Conservation (phyloP, 2,329 filamentous ascomycete species). For the Myriosclerotinia curreyana region DNA sequence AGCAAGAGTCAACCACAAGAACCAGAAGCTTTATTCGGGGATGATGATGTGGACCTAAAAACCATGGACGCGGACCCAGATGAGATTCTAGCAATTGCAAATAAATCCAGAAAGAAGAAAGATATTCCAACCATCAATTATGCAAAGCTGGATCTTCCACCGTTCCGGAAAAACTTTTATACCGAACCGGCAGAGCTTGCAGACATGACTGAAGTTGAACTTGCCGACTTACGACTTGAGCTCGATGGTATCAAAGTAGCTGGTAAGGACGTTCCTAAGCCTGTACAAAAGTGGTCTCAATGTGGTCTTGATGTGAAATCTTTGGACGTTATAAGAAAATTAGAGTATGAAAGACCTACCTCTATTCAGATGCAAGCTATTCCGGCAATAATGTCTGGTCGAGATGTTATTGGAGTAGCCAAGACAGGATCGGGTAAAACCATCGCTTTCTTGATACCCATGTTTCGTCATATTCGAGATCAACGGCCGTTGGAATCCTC, state of each 20-base stretch:
- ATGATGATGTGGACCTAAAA: conserved; percentile 69
- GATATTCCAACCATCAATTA: conserved; percentile 89
- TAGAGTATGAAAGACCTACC: conserved; percentile 86
- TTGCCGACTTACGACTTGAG: conserved; percentile 76
- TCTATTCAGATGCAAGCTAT: conserved; percentile 94
- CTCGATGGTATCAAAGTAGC: conserved; percentile 94
- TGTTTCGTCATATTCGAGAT: conserved; percentile 98
- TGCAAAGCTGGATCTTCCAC: conserved; percentile 76
- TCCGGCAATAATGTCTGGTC: conserved; percentile 90
- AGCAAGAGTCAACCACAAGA: conserved; percentile 56
- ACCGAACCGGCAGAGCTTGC: conserved; percentile 81
- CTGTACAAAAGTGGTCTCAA: conserved; percentile 94
- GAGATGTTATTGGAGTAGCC: conserved; percentile 92
- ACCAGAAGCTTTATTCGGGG: conserved; percentile 83
- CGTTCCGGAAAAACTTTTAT: conserved; percentile 93
- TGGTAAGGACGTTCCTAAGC: conserved; percentile 84
- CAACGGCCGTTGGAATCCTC: conserved; percentile 76
- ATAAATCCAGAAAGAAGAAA: conserved; percentile 76
- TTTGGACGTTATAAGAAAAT: conserved; percentile 74
- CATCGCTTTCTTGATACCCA: conserved; percentile 88
- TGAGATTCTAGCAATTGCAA: conserved; percentile 60
- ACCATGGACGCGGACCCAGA: conserved; percentile 62
- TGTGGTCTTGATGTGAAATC: conserved; percentile 86
- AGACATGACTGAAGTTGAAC: conserved; percentile 79
- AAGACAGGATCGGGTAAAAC: conserved; percentile 99